These are phyloP conservation scores for Clonostachys rhizophaga DNA, from an alignment of 2,329 filamentous ascomycete genomes.

Conservation along the genomic window DNA sequence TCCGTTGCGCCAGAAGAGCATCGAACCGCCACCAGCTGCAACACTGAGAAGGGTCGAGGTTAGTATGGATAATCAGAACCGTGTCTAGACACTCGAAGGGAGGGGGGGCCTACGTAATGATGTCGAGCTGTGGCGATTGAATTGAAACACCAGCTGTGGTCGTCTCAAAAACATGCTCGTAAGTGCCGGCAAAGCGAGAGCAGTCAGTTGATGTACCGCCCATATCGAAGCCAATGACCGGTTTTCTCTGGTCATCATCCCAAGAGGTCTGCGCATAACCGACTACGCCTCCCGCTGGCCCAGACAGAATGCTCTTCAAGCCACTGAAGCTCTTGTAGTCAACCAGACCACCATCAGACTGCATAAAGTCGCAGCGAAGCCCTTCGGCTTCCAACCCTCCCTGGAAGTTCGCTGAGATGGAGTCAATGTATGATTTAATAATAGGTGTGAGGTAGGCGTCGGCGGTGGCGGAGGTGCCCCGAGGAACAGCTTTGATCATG, in stretches of 20 bases:
- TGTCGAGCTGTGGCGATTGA: constrained; percentile 66
- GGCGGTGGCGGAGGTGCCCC: constrained; percentile 64
- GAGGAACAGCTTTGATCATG: constrained; percentile 65
- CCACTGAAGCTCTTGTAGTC: constrained; percentile 57
- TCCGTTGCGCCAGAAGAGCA: constrained; percentile 63
- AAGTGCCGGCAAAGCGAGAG: constrained; percentile 61
- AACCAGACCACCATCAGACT: constrained; percentile 36
- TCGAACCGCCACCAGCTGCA: constrained; percentile 38
- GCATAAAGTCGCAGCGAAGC: constrained; percentile 60
- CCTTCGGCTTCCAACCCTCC: constrained; percentile 29
- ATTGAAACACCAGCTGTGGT: constrained; percentile 67
- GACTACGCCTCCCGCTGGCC: constrained; percentile 67
- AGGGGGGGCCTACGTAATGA: constrained; percentile 45
- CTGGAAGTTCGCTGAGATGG: constrained; percentile 58
- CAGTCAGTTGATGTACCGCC: constrained; percentile 71
- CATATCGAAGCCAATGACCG: constrained; percentile 42
- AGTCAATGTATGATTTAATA: constrained; percentile 63
- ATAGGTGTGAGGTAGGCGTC: constrained; percentile 70
- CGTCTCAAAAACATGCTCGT: constrained; percentile 68
- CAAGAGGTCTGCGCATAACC: constrained; percentile 67
- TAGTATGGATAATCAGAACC: too few relatives aligned
- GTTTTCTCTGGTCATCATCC: constrained; percentile 57
- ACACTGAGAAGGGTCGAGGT: constrained; percentile 25
- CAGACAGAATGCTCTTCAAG: constrained; percentile 60
- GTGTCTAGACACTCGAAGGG: too few relatives aligned